Evolutionary conservation across 2,329 filamentous ascomycete species (phyloP).

Genomic region (Diaporthe citri): DNA sequence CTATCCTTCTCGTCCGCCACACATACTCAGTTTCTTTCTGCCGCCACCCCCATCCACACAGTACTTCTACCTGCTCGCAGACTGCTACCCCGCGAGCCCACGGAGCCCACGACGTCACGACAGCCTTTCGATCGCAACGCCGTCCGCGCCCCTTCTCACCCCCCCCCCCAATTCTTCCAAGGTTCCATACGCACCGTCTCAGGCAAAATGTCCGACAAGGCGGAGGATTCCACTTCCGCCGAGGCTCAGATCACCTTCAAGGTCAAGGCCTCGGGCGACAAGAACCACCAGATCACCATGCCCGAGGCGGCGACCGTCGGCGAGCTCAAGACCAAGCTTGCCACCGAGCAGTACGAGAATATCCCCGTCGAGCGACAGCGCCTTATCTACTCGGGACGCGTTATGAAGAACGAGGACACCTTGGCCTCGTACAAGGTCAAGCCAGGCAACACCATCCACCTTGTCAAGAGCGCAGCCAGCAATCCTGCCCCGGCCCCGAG

Average conservation of each 20-base stretch:
- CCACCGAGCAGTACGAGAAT: constrained; percentile 84
- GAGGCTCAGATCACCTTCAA: constrained; percentile 92
- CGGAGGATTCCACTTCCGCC: constrained; percentile 67
- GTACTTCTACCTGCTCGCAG: neutral
- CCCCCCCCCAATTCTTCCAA: neutral
- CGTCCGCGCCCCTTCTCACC: neutral
- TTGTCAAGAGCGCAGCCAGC: constrained; percentile 96
- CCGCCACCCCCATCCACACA: neutral
- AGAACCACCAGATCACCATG: constrained; percentile 86
- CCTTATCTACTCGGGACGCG: constrained; percentile 96
- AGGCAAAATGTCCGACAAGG: constrained; percentile 73
- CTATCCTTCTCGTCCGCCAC: no score
- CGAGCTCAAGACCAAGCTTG: constrained; percentile 91
- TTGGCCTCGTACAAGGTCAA: constrained; percentile 94
- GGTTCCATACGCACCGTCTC: constrained; percentile 43
- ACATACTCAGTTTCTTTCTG: neutral
- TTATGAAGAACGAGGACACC: constrained; percentile 94
- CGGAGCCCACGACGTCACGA: constrained; percentile 34
- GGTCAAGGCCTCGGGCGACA: constrained; percentile 95
- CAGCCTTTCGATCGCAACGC: neutral
- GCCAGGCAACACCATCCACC: constrained; percentile 92
- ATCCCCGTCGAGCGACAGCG: constrained; percentile 90
- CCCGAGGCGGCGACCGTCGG: constrained; percentile 80
- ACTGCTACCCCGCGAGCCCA: constrained; percentile 32
- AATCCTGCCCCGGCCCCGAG: constrained; percentile 68